Percentiles rank a stretch among this genome's conserved stretches.
phyloP scores from a whole-genome alignment of 1,284 basidiomycete species.

The Earliella scabrosa region DNA sequence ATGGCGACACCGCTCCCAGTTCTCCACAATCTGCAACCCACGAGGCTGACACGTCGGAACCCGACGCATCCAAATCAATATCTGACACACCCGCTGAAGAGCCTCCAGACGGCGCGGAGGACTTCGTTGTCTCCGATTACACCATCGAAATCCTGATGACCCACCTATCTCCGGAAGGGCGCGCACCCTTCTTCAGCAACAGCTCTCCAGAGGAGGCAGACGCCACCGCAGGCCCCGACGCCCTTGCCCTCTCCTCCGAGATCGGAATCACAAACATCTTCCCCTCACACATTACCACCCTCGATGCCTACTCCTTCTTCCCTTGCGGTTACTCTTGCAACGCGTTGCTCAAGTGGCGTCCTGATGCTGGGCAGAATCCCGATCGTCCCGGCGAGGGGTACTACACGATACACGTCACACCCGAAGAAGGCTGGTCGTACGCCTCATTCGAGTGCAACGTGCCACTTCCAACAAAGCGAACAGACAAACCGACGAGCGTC shows the following conservation, averaged over 20 bases:
- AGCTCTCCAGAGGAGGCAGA: conserved; percentile 36
- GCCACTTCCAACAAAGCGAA: conserved; percentile 59
- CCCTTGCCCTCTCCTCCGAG: conserved; percentile 66
- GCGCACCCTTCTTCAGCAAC: conserved; percentile 79
- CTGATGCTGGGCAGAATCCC: conserved; percentile 29
- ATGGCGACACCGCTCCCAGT: conserved; percentile 30
- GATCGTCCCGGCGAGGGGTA: conserved; percentile 75
- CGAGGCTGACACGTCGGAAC: conserved; percentile 17
- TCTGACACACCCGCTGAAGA: conserved; percentile 6
- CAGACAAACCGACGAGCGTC: conserved; percentile 46
- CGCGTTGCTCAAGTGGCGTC: conserved; percentile 77
- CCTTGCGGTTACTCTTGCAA: conserved; percentile 99
- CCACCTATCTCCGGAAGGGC: conserved; percentile 78
- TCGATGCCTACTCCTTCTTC: conserved; percentile 94
- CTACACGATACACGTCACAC: conserved; percentile 99
- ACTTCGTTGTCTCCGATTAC: conserved; percentile 64
- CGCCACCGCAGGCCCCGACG: conserved; percentile 63
- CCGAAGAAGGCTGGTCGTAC: conserved; percentile 96
- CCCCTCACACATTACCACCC: conserved; percentile 74
- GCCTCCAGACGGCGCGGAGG: conserved; percentile 29
- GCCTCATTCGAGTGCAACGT: conserved; percentile 99
- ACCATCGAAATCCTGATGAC: conserved; percentile 99
- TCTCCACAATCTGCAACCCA: conserved; percentile 27
- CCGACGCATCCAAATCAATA: conserved; percentile 2
- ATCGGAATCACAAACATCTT: conserved; percentile 90